Evolutionary conservation across 495 filamentous ascomycete species (phyloP).

Genomic region (Neurospora tetrasperma): DNA sequence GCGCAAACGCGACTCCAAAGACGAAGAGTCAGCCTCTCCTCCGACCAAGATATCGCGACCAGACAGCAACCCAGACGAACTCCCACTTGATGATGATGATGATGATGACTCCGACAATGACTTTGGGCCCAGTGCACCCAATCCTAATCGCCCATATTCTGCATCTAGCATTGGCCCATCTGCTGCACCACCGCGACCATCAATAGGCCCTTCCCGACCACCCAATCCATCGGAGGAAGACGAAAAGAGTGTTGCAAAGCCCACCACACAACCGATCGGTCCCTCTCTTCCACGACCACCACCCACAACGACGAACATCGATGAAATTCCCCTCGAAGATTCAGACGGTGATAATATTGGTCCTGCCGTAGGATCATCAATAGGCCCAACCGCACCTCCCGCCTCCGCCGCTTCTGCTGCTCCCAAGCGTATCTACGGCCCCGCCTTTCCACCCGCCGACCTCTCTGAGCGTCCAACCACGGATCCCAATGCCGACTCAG

Average conservation of each 20-base stretch:
- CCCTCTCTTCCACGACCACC: slow-evolving; percentile 17
- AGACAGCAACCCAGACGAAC: slow-evolving; percentile 30
- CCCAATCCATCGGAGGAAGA: neutral
- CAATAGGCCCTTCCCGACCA: slow-evolving; percentile 8
- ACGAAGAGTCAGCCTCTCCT: slow-evolving; percentile 26
- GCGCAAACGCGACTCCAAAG: slow-evolving; percentile 40
- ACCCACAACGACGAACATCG: slow-evolving; percentile 13
- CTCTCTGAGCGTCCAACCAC: slow-evolving; percentile 31
- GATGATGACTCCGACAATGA: slow-evolving; percentile 25
- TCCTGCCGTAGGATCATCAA: slow-evolving; percentile 13
- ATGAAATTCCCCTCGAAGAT: slow-evolving; percentile 22
- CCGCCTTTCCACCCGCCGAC: slow-evolving; percentile 32
- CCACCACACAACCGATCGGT: slow-evolving; percentile 13
- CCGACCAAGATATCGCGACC: slow-evolving; percentile 28
- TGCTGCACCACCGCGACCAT: neutral
- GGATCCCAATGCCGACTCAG: slow-evolving; percentile 24
- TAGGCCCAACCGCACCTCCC: slow-evolving; percentile 9
- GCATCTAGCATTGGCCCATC: neutral
- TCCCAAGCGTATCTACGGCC: slow-evolving; percentile 32
- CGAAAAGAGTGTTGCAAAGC: neutral
- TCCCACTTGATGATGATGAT: slow-evolving; percentile 21
- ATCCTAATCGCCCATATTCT: neutral
- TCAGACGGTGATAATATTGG: slow-evolving; percentile 10
- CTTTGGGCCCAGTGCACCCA: slow-evolving; percentile 26
- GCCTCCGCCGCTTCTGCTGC: neutral